These are phyloP conservation scores for Halophytophthora polymorphica DNA, from an alignment of 352 stramenopile genomes.

Conservation along the genomic window DNA sequence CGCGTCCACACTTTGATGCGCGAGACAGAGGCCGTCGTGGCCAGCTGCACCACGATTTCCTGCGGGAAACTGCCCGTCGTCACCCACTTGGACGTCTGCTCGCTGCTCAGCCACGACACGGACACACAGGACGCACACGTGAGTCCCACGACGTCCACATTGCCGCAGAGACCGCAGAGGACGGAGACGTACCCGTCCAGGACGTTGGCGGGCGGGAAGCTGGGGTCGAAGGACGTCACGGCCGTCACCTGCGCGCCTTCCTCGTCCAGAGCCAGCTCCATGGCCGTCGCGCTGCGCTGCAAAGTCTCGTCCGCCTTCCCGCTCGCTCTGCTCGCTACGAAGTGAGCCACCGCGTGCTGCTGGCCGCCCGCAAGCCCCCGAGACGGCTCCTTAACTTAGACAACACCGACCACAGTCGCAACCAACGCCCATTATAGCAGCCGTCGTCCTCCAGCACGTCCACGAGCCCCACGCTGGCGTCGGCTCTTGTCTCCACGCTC, in stretches of 20 bases:
- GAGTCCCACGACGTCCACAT: neutral
- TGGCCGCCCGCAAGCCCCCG: too few relatives aligned
- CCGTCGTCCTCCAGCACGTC: too few relatives aligned
- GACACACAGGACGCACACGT: neutral
- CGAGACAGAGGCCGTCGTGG: constrained; percentile 72
- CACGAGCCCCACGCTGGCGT: too few relatives aligned
- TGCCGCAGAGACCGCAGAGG: neutral
- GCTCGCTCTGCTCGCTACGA: neutral
- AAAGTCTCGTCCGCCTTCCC: constrained; percentile 1
- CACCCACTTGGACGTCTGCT: constrained; percentile 76
- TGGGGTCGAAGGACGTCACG: constrained; percentile 72
- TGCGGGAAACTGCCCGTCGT: constrained; percentile 82
- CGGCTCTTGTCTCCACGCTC: too few relatives aligned
- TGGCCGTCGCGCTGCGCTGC: constrained; percentile 16
- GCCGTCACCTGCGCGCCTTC: constrained; percentile 79
- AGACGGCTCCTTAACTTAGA: constrained; percentile 32
- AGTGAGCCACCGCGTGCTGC: too few relatives aligned
- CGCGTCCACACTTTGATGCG: constrained; percentile 78
- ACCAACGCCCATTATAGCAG: too few relatives aligned
- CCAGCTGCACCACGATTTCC: constrained; percentile 77
- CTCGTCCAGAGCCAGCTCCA: constrained; percentile 82
- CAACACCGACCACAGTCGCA: too few relatives aligned
- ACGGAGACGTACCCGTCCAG: constrained; percentile 62
- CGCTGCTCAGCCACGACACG: constrained; percentile 24
- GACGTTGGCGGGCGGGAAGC: constrained; percentile 71